These are phyloP conservation scores for Lachnellula hyalina DNA, from an alignment of 2,329 filamentous ascomycete genomes.

Conservation along the genomic window DNA sequence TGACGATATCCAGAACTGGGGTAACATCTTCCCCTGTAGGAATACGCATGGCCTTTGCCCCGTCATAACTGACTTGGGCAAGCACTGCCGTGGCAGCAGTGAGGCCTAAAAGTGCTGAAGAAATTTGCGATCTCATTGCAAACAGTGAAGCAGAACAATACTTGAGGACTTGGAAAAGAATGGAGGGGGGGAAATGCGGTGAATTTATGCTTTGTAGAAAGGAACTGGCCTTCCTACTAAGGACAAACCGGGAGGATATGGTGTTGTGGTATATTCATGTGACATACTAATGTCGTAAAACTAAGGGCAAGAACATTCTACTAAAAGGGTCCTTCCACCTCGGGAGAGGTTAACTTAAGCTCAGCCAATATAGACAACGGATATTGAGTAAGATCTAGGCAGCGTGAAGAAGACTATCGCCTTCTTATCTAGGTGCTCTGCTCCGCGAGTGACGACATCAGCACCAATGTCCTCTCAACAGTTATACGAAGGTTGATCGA, in stretches of 20 bases:
- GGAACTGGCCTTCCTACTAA: neutral
- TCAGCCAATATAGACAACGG: neutral
- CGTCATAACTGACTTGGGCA: constrained; percentile 35
- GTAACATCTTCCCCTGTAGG: constrained; percentile 31
- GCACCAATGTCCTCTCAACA: neutral
- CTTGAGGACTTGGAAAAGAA: neutral
- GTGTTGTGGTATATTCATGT: neutral
- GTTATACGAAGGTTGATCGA: neutral
- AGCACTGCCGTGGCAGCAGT: neutral
- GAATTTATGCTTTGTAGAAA: neutral
- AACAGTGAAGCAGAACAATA: neutral
- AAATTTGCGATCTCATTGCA: constrained; percentile 3
- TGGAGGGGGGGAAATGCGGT: neutral
- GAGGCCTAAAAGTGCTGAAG: neutral
- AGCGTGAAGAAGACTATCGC: neutral
- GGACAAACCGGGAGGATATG: neutral
- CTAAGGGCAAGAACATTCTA: neutral
- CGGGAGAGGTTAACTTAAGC: neutral
- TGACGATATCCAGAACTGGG: constrained; percentile 32
- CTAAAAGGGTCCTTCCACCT: constrained; percentile 3
- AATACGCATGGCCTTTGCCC: constrained; percentile 37
- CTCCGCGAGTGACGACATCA: neutral
- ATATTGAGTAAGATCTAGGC: neutral
- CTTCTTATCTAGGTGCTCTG: constrained; percentile 1
- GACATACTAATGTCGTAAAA: neutral